A percentile compares a stretch with the other conserved stretches of the same genome.
phyloP scores from a whole-genome alignment of 441 rosid genomes.

The Erysimum pusillum region DNA sequence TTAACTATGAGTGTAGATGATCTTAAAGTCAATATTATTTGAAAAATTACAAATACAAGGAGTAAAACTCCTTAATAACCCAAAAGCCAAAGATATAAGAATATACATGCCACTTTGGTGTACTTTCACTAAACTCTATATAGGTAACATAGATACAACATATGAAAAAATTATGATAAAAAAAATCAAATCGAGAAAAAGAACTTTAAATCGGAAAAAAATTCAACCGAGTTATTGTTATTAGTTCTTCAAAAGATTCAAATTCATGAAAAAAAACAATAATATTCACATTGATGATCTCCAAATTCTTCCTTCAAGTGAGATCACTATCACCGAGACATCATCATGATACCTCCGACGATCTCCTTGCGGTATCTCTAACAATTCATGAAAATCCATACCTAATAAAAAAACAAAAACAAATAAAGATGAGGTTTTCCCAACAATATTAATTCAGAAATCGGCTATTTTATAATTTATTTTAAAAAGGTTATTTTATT shows the following conservation, averaged over 20 bases:
- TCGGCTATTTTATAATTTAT: not conserved
- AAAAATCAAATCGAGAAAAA: not conserved
- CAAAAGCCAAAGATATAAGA: not conserved
- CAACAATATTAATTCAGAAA: not conserved
- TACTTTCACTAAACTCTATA: conserved; percentile 2
- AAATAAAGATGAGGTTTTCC: not conserved
- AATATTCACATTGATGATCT: conserved; percentile 61
- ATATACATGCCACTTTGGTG: conserved; percentile 14
- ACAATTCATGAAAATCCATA: conserved; percentile 71
- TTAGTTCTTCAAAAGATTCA: conserved; percentile 25
- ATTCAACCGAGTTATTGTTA: conserved; percentile 17
- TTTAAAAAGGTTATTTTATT: too few relatives aligned
- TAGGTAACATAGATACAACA: conserved; percentile 20
- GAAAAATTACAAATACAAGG: not conserved
- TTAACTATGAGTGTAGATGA: not conserved
- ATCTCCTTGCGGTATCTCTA: conserved; percentile 79
- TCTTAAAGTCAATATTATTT: too few relatives aligned
- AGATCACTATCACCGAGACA: conserved; percentile 70
- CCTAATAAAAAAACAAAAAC: conserved; percentile 46
- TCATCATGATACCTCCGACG: conserved; percentile 78
- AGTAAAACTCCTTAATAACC: not conserved
- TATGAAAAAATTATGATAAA: conserved; percentile 1
- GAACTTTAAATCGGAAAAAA: conserved; percentile 8
- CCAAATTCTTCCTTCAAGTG: conserved; percentile 81
- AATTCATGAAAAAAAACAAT: not conserved